Percentiles rank a stretch among this genome's conserved stretches.
Evolutionary conservation across 2,329 filamentous ascomycete genomes (phyloP).

Genomic region (Hortaea werneckii): DNA sequence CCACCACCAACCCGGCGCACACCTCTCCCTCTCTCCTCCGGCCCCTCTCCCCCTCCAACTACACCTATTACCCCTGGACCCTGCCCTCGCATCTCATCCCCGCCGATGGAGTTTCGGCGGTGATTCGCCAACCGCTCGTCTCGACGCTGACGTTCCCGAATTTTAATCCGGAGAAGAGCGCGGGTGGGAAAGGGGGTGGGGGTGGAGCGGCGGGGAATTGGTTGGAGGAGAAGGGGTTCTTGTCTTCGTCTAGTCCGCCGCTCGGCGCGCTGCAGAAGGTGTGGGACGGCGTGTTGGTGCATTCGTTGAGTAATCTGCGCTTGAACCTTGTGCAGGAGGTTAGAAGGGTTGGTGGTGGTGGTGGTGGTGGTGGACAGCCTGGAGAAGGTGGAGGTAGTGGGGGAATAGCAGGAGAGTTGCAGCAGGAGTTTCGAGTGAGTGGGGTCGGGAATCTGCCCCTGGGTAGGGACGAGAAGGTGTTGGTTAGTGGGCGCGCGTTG

Average conservation of each 20-base stretch:
- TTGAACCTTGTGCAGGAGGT: slow-evolving; percentile 60
- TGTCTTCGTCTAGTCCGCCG: slow-evolving; percentile 4
- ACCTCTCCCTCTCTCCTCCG: slow-evolving; percentile 39
- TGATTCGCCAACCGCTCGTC: slow-evolving; percentile 59
- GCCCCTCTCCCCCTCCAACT: slow-evolving; percentile 55
- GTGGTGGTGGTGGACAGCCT: too few relatives aligned
- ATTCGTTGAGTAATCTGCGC: slow-evolving; percentile 49
- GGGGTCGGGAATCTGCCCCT: slow-evolving; percentile 72
- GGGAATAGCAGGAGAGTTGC: slow-evolving; percentile 21
- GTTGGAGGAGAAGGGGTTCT: not conserved
- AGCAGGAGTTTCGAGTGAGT: slow-evolving; percentile 57
- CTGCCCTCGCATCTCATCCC: slow-evolving; percentile 68
- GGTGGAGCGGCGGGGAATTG: not conserved
- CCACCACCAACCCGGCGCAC: slow-evolving; percentile 41
- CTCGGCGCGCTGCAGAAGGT: slow-evolving; percentile 45
- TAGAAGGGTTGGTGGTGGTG: too few relatives aligned
- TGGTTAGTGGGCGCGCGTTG: slow-evolving; percentile 61
- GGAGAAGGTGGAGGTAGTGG: slow-evolving; percentile 5
- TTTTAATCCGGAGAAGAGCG: slow-evolving; percentile 19
- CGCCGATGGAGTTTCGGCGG: slow-evolving; percentile 63
- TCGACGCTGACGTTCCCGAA: slow-evolving; percentile 60
- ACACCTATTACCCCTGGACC: slow-evolving; percentile 89
- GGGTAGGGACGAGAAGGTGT: slow-evolving; percentile 79
- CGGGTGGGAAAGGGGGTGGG: not conserved
- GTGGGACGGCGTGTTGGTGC: slow-evolving; percentile 49